Conservation (phyloP, 164 flowering plant genomes). For the Berberis thunbergii region DNA sequence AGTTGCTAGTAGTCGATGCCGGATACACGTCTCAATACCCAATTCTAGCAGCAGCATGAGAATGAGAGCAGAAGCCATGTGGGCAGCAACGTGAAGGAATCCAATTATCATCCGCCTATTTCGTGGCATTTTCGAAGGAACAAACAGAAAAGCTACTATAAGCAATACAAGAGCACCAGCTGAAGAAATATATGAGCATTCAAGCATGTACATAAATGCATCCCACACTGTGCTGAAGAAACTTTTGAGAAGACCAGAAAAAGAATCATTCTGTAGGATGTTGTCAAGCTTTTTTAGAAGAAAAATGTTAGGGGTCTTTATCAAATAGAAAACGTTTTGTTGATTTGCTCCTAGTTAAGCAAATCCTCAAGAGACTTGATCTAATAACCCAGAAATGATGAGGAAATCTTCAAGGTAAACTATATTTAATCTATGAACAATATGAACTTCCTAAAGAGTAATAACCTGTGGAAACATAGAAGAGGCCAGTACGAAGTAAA, state of each 20-base stretch:
- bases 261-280: conserved; percentile 65
- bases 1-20: conserved; percentile 75
- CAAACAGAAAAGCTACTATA: conserved; percentile 50
- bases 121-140: conserved; percentile 82
- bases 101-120: conserved; percentile 70
- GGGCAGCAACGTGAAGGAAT: conserved; percentile 82
- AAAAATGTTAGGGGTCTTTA: neutral
- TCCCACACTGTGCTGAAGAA: conserved; percentile 73
- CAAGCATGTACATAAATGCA: conserved; percentile 56
- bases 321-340: neutral
- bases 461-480: conserved; percentile 92
- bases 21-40: conserved; percentile 85
- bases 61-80: conserved; percentile 73
- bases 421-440: neutral
- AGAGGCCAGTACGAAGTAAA: conserved; percentile 74
- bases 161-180: conserved; percentile 54
- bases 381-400: too few species aligned
- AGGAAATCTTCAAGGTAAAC: neutral
- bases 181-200: conserved; percentile 63
- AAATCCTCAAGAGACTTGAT: too few species aligned
- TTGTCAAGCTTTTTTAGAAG: conserved; percentile 61
- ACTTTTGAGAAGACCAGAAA: conserved; percentile 71
- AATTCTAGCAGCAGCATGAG: conserved; percentile 88
- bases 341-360: neutral
- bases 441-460: neutral